Percentiles rank a stretch among this genome's conserved stretches.
Evolutionary conservation across 1,139 yeast genomes (phyloP).

Genomic region (Protomyces inouyei): DNA sequence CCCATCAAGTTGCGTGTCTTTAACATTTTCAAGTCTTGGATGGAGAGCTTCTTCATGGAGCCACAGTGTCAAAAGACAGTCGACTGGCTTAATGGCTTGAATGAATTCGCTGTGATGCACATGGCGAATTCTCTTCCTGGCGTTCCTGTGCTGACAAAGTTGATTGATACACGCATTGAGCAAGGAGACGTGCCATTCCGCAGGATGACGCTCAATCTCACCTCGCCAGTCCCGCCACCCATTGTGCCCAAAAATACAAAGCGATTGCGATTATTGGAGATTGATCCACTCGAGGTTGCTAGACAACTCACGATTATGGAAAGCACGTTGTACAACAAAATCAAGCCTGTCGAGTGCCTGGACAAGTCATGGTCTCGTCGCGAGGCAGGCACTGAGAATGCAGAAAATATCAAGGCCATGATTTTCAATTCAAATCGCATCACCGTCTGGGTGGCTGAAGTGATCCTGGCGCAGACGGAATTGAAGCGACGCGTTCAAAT

Average conservation of each 20-base stretch:
- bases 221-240: slow-evolving; percentile 33
- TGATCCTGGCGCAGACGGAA: slow-evolving; percentile 62
- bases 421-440: slow-evolving; percentile 42
- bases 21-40: slow-evolving; percentile 63
- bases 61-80: slow-evolving; percentile 44
- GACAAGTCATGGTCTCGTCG: slow-evolving; percentile 53
- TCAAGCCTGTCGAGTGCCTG: slow-evolving; percentile 70
- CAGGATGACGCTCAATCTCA: slow-evolving; percentile 31
- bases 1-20: slow-evolving; percentile 65
- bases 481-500: slow-evolving; percentile 63
- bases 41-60: slow-evolving; percentile 72
- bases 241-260: slow-evolving; percentile 31
- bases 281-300: slow-evolving; percentile 73
- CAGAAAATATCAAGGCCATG: slow-evolving; percentile 35
- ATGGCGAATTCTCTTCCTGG: slow-evolving; percentile 31
- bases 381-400: slow-evolving; percentile 50
- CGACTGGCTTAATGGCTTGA: slow-evolving; percentile 42
- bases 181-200: slow-evolving; percentile 29
- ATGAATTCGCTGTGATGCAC: slow-evolving; percentile 51
- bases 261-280: slow-evolving; percentile 47
- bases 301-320: slow-evolving; percentile 77
- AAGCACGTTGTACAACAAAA: slow-evolving; percentile 59
- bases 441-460: slow-evolving; percentile 77
- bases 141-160: slow-evolving; percentile 28
- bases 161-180: slow-evolving; percentile 30